Base-by-base conservation (phyloP, 805 yeast species). In the Starmerella kuoi region DNA sequence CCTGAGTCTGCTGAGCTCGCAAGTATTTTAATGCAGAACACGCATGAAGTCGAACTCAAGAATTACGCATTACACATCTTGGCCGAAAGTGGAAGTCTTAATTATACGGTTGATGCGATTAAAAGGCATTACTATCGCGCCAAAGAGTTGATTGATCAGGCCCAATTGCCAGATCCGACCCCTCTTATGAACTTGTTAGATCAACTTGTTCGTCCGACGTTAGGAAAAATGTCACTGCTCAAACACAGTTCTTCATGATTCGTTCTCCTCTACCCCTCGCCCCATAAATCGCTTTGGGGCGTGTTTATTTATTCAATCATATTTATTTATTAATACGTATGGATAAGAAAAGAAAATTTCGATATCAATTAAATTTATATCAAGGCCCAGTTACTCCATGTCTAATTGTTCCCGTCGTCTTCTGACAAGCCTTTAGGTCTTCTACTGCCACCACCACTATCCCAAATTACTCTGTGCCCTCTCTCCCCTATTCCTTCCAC, bases 11-110 rank as follows among this genome's bases (percentile, higher is more conserved):
- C 18, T 2, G 48, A 38, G 39, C 46, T 51, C n/a, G 31, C 28
- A 41, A 66, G 68, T 36, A 74, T 77, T n/a, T 58, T 79, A 42
- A 66, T 64, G 44, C 65, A 69, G 50, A 69, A 68, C 35, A 75
- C 86, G 0, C 53, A 58, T 1, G 78, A 77, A 53, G 55, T 50
- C 3, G 63, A 65, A 6, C 52, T 72, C 38, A 79, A 79, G 56
- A 56, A 55, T 37, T 64, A 67, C 35, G 78, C 79, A 1, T 59
- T 79, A 14, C 57, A 60, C 9, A 65, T 69, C 41, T 60, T 79
- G 62, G 54, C 57, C 18, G 50, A 47, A 5, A 58, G 72, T 1
- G 54, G 58, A 6, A 65, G 71, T 40, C 66, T 73, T 35, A 60
- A 61, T 9, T 69, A 72, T 47, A 58, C 67, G 23, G 47, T 48